Percentiles rank a stretch among this genome's conserved stretches.
Evolutionary conservation across 176 grass and related monocot species (phyloP).

Genomic region (Oryza officinalis): DNA sequence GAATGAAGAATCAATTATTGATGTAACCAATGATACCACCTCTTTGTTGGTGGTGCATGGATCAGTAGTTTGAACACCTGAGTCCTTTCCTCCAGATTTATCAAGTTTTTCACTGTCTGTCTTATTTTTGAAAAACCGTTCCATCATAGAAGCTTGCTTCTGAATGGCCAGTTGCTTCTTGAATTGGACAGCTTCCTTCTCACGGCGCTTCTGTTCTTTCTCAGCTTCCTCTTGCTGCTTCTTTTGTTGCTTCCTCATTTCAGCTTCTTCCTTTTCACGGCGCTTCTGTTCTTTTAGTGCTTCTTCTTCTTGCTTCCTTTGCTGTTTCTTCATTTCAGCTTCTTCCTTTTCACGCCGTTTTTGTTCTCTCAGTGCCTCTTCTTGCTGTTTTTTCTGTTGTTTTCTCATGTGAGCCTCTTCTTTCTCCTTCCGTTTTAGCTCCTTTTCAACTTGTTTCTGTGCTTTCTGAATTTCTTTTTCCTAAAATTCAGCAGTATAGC

Average conservation of each 20-base stretch:
- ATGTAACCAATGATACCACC: slow-evolving; percentile 47
- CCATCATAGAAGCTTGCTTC: slow-evolving; percentile 94
- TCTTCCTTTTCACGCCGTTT: slow-evolving; percentile 69
- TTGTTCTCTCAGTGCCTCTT: slow-evolving; percentile 61
- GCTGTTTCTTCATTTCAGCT: slow-evolving; percentile 67
- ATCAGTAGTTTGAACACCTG: slow-evolving; percentile 10
- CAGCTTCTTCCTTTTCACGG: slow-evolving; percentile 86
- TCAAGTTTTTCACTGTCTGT: slow-evolving; percentile 45
- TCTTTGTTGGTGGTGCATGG: slow-evolving; percentile 41
- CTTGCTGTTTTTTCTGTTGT: slow-evolving; percentile 52
- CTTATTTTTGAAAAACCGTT: slow-evolving; percentile 85
- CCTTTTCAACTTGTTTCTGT: slow-evolving; percentile 46
- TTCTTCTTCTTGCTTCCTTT: slow-evolving; percentile 73
- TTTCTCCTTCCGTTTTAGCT: slow-evolving; percentile 67
- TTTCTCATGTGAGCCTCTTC: slow-evolving; percentile 64
- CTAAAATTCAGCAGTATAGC: slow-evolving; percentile 14
- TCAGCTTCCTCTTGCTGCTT: slow-evolving; percentile 82
- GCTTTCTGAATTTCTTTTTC: slow-evolving; percentile 47
- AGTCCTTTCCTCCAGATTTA: slow-evolving; percentile 41
- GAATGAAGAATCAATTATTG: slow-evolving; percentile 78
- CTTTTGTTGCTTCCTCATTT: slow-evolving; percentile 74
- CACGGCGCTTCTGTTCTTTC: slow-evolving; percentile 72
- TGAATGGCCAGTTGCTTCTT: slow-evolving; percentile 68
- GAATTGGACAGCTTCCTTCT: slow-evolving; percentile 78
- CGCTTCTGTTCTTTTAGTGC: slow-evolving; percentile 75